Percentiles rank a stretch among this genome's conserved stretches.
phyloP scores from a whole-genome alignment of 148 eudicot genomes.

The Diospyros lotus region DNA sequence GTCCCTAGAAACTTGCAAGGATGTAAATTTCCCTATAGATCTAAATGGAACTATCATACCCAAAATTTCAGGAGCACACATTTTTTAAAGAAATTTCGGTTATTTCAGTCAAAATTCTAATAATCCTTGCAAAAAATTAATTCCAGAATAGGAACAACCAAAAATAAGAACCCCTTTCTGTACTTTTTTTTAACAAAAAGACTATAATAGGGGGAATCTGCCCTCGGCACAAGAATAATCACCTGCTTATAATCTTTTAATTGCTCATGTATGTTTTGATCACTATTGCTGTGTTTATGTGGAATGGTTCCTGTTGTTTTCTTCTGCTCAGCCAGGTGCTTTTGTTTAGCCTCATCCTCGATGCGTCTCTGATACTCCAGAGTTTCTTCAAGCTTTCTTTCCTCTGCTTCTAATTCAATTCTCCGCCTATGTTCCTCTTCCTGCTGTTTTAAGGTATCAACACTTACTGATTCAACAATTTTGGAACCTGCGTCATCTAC shows the following conservation, averaged over 20 bases:
- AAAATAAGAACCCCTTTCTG: too few species aligned
- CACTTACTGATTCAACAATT: conserved; percentile 25
- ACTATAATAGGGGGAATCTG: too few species aligned
- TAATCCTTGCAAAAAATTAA: background rate
- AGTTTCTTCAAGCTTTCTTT: conserved; percentile 94
- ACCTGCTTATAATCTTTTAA: conserved; percentile 37
- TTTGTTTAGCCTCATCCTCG: conserved; percentile 92
- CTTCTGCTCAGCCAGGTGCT: conserved; percentile 69
- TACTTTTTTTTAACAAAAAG: too few species aligned
- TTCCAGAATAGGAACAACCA: background rate
- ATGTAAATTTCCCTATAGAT: background rate
- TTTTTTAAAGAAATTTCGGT: background rate
- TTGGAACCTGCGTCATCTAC: conserved; percentile 42
- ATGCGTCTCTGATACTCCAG: conserved; percentile 78
- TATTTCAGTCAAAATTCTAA: conserved; percentile 10
- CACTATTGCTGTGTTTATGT: conserved; percentile 21
- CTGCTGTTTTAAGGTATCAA: conserved; percentile 36
- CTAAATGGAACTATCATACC: background rate
- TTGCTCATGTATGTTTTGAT: conserved; percentile 21
- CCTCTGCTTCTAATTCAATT: conserved; percentile 90
- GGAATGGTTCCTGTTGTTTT: conserved; percentile 25
- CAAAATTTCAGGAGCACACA: background rate
- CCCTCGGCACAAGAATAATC: conserved; percentile 4
- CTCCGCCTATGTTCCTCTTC: conserved; percentile 55
- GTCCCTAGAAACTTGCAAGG: conserved; percentile 31